These are phyloP conservation scores for Arachis hypogaea DNA, from an alignment of 306 rosid species.

Conservation along the genomic window DNA sequence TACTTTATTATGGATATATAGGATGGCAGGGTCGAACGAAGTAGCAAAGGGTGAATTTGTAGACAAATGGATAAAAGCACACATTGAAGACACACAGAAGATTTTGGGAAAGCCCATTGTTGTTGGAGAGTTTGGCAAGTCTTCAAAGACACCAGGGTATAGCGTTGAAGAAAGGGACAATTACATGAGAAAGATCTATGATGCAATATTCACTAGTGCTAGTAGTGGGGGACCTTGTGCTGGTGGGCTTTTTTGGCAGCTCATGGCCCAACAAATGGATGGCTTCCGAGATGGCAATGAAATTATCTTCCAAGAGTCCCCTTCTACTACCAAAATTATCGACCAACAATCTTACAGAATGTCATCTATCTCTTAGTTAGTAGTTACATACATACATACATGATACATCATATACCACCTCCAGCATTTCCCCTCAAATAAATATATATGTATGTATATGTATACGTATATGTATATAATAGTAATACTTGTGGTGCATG, in stretches of 20 bases:
- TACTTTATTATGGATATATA: conserved; percentile 1
- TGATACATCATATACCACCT: too few species aligned
- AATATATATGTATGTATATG: too few species aligned
- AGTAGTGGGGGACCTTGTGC: conserved; percentile 42
- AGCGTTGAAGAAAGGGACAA: conserved; percentile 28
- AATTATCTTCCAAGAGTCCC: conserved; percentile 36
- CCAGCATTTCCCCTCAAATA: background rate
- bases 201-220: conserved; percentile 29
- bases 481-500: too few species aligned
- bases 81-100: conserved; percentile 26
- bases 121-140: conserved; percentile 44
- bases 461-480: too few species aligned
- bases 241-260: conserved; percentile 55
- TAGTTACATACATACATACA: too few species aligned
- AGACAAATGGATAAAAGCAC: conserved; percentile 38
- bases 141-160: conserved; percentile 36
- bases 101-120: conserved; percentile 40
- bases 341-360: conserved; percentile 41
- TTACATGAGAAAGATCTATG: conserved; percentile 35
- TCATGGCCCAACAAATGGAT: conserved; percentile 47
- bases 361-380: background rate
- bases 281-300: conserved; percentile 42
- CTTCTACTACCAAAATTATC: conserved; percentile 42
- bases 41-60: conserved; percentile 36
- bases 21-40: conserved; percentile 33